A percentile compares a stretch with the other conserved stretches of the same genome.
phyloP scores from a whole-genome alignment of 805 yeast species.

The Candida verbasci region DNA sequence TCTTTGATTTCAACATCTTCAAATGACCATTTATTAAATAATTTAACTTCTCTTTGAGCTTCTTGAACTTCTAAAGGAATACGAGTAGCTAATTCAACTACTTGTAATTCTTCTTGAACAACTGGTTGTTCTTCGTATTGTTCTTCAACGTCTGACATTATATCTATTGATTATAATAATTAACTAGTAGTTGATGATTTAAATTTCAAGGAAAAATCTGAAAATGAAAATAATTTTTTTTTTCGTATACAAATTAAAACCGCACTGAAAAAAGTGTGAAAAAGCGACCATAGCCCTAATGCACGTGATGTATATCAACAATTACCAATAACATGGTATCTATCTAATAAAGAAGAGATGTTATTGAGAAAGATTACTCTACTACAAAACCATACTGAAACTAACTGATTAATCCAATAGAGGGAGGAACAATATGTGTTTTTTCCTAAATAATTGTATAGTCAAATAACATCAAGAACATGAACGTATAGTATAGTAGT shows the following conservation, averaged over 20 bases:
- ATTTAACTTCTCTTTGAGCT: slow-evolving; percentile 93
- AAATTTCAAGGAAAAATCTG: slow-evolving; percentile 4
- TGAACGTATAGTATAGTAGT: too few relatives aligned
- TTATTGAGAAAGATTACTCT: too few relatives aligned
- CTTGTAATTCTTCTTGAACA: slow-evolving; percentile 79
- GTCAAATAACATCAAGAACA: too few relatives aligned
- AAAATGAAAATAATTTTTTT: slow-evolving; percentile 5
- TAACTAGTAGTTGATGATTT: neutral
- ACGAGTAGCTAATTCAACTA: slow-evolving; percentile 86
- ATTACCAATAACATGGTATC: too few relatives aligned
- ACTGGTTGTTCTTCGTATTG: slow-evolving; percentile 52
- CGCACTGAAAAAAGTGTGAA: neutral
- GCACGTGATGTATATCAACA: slow-evolving; percentile 4
- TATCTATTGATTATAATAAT: neutral
- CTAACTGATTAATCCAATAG: too few relatives aligned
- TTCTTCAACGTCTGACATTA: slow-evolving; percentile 79
- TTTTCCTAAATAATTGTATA: too few relatives aligned
- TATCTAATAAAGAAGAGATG: too few relatives aligned
- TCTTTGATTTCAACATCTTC: slow-evolving; percentile 97
- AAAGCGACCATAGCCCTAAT: slow-evolving; percentile 1
- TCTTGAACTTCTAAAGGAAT: slow-evolving; percentile 96
- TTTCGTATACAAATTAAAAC: neutral
- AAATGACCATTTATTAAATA: slow-evolving; percentile 99
- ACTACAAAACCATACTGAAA: too few relatives aligned
- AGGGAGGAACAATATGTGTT: too few relatives aligned